Base-by-base conservation (phyloP, 2,329 filamentous ascomycete genomes). In the Exophiala alcalophila region DNA sequence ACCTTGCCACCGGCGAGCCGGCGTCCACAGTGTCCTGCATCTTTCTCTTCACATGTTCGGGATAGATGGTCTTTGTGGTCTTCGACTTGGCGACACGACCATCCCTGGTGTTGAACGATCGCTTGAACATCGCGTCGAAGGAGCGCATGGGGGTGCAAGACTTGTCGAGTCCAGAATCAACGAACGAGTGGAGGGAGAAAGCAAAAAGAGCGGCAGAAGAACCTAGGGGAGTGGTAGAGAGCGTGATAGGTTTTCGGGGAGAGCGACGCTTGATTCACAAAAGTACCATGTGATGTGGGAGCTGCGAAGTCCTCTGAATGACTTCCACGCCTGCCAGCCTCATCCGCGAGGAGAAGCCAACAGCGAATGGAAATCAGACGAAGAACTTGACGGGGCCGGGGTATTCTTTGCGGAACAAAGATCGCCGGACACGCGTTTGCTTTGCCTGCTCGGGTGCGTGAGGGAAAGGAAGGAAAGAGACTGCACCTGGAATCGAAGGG, bases 21-120 rank as follows among this genome's bases (percentile, higher is more conserved):
- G 26, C 41, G 38, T 84, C 80, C 66, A 89, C 74, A 69, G 84
- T 90, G 73, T 85, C 84, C 70, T 91, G 83, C 78, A 94, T 76
- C 79, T 86, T 92, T 77, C 83, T 74, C 77, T 90, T 92, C 68
- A 81, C 76, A 61, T 81, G 77, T 71, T 91, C 86, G 74, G 84
- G 81, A 65, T 78, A 78, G 57, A 75, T 78, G 76, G 84, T 92
- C 75, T 83, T 87, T 61, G 68, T 63, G 66, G 84, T 76, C 76
- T 87, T 90, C 69, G 84, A 77, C 81, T 95, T 96, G 73, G 87
- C 85, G 67, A 90, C 85, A 62, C 89, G 86, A 58, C 54, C 54
- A 68, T 91, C 84, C 67, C 83, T 84, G 58, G 84, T 83, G 66
- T 82, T 77, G 72, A 92, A 90, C 62, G 89, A 90, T 66, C 87